A percentile compares a stretch with the other conserved stretches of the same genome.
phyloP scores from a whole-genome alignment of 75 land plant genomes.

The Azolla pinnata region DNA sequence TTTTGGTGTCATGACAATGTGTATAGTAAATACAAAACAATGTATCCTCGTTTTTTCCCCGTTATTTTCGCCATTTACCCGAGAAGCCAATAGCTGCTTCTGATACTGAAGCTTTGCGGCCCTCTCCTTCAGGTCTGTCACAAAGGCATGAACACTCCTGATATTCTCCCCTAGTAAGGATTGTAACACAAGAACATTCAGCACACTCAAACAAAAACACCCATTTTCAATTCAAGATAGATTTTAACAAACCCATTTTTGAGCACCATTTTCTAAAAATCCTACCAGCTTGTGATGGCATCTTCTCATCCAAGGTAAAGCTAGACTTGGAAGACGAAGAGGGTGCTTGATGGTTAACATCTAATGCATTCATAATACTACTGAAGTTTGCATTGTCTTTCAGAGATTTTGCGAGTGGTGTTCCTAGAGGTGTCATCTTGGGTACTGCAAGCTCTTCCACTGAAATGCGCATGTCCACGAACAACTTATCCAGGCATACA shows the following conservation, averaged over 20 bases:
- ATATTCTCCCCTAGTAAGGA: constrained; percentile 96
- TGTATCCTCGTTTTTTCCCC: no score
- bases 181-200: constrained; percentile 43
- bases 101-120: constrained; percentile 56
- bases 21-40: no score
- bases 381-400: background rate
- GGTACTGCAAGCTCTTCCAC: constrained; percentile 18
- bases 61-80: no score
- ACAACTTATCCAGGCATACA: constrained; percentile 15
- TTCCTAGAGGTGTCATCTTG: background rate
- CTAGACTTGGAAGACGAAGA: background rate
- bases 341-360: background rate
- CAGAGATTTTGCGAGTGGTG: background rate
- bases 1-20: no score
- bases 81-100: constrained; percentile 92
- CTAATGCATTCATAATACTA: background rate
- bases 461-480: constrained; percentile 19
- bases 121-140: constrained; percentile 91
- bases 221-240: no score
- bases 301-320: constrained; percentile 1
- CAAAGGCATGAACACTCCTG: constrained; percentile 81
- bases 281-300: background rate
- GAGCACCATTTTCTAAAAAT: no score
- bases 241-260: no score
- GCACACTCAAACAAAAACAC: no score